These are phyloP conservation scores for Chaetomidium leptoderma DNA, from an alignment of 495 filamentous ascomycete species.

Conservation along the genomic window DNA sequence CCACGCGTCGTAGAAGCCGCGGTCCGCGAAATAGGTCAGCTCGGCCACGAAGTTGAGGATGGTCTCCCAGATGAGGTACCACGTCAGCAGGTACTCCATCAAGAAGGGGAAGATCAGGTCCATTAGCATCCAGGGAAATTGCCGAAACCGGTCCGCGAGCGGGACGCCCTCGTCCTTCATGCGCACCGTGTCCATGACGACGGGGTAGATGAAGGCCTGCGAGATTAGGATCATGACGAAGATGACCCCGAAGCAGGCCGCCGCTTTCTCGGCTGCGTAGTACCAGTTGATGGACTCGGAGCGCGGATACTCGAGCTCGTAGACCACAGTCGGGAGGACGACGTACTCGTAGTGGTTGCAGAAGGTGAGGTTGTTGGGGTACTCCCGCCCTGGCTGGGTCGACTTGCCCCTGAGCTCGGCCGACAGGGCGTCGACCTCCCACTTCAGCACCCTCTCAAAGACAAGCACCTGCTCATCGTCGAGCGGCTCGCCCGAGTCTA, in stretches of 20 bases:
- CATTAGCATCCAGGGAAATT: conserved; percentile 64
- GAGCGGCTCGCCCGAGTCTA: conserved; percentile 53
- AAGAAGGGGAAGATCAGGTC: conserved; percentile 72
- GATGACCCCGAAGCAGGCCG: conserved; percentile 63
- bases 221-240: conserved; percentile 59
- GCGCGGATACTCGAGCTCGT: conserved; percentile 72
- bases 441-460: conserved; percentile 55
- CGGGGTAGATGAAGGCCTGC: conserved; percentile 57
- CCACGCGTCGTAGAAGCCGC: conserved; percentile 73
- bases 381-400: conserved; percentile 39
- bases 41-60: conserved; percentile 72
- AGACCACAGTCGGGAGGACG: conserved; percentile 67
- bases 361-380: conserved; percentile 64
- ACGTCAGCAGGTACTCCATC: conserved; percentile 65
- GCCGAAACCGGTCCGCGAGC: conserved; percentile 52
- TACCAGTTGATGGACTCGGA: conserved; percentile 63
- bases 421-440: conserved; percentile 57
- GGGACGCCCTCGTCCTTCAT: conserved; percentile 62
- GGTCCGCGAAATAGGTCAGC: conserved; percentile 69
- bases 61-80: conserved; percentile 79
- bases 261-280: conserved; percentile 65
- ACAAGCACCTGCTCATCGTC: conserved; percentile 55
- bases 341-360: conserved; percentile 66
- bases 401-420: conserved; percentile 60
- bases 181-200: conserved; percentile 58